Conservation (phyloP, 2,329 filamentous ascomycete species). For the Ceratocystis colombiana region DNA sequence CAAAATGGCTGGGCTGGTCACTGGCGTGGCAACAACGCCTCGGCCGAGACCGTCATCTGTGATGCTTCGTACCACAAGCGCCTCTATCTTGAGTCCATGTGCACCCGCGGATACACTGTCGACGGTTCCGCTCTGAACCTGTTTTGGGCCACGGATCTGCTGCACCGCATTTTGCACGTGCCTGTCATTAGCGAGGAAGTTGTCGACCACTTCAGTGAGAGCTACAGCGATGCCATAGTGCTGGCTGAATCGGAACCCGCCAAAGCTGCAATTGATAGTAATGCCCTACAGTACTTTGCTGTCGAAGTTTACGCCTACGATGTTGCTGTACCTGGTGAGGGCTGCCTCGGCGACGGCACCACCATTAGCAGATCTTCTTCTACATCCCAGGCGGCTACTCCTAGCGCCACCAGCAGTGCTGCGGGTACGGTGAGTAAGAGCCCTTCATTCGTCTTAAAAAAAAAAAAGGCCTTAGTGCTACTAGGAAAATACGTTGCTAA, state of each 20-base stretch:
- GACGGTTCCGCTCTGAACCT: conserved; percentile 45
- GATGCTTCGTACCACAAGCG: conserved; percentile 50
- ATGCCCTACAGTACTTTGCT: conserved; percentile 58
- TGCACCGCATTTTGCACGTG: conserved; percentile 57
- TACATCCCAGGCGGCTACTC: conserved; percentile 24
- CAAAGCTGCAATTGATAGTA: conserved; percentile 46
- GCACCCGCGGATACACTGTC: conserved; percentile 53
- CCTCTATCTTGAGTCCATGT: conserved; percentile 48
- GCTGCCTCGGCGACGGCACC: conserved; percentile 43
- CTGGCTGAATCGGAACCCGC: conserved; percentile 41
- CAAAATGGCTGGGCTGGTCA: conserved; percentile 53
- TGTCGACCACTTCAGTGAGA: conserved; percentile 53
- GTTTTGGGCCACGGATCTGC: conserved; percentile 56
- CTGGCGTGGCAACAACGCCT: conserved; percentile 55
- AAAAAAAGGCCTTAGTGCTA: not conserved
- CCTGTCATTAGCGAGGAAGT: conserved; percentile 48
- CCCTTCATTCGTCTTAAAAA: not conserved
- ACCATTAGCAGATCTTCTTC: conserved; percentile 20
- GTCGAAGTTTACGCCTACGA: conserved; percentile 58
- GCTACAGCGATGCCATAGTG: conserved; percentile 45
- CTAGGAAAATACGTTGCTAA: not conserved
- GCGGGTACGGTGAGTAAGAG: conserved; percentile 32
- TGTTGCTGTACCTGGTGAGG: conserved; percentile 51
- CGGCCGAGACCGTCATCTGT: conserved; percentile 60
- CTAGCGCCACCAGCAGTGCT: conserved; percentile 35